Percentiles rank a stretch among this genome's conserved stretches.
phyloP scores from a whole-genome alignment of 345 rosid genomes.

The Clarkia xantiana region DNA sequence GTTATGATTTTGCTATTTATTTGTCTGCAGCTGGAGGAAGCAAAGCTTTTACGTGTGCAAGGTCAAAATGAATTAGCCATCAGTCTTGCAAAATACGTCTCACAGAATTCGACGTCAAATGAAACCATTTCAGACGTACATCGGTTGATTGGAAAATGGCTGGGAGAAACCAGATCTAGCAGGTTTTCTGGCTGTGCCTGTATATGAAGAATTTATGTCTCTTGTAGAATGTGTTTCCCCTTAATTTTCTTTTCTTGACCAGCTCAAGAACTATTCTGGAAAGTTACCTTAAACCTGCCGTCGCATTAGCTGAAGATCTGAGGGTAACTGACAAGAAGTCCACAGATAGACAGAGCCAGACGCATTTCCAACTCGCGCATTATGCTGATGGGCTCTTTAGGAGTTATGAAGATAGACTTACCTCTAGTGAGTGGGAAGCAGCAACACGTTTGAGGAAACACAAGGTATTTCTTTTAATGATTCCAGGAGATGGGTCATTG shows the following conservation, averaged over 20 bases:
- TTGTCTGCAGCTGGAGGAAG: conserved; percentile 78
- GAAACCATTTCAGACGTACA: conserved; percentile 63
- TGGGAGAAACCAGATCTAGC: conserved; percentile 97
- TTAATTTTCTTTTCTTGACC: conserved; percentile 11
- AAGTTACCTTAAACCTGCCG: conserved; percentile 85
- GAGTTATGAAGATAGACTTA: conserved; percentile 78
- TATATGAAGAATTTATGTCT: conserved; percentile 7
- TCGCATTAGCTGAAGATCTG: conserved; percentile 53
- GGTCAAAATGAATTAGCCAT: conserved; percentile 93
- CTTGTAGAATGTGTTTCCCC: conserved; percentile 9
- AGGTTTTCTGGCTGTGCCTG: conserved; percentile 24
- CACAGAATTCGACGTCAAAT: conserved; percentile 39
- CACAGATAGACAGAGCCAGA: conserved; percentile 59
- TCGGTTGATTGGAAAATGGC: conserved; percentile 93
- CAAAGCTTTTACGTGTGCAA: conserved; percentile 80
- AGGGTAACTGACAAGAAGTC: conserved; percentile 39
- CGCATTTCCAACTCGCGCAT: conserved; percentile 87
- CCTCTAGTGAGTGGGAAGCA: conserved; percentile 94
- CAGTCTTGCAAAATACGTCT: conserved; percentile 69
- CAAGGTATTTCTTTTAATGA: conserved; percentile 38
- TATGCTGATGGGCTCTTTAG: conserved; percentile 85
- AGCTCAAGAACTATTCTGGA: conserved; percentile 93
- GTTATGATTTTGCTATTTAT: background rate
- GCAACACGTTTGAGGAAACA: conserved; percentile 81
- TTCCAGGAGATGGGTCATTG: background rate